Evolutionary conservation across 768 basidiomycete genomes (phyloP), one percentile per base, ranked within the genome.

Genomic region (Leccinum uliginosum): DNA sequence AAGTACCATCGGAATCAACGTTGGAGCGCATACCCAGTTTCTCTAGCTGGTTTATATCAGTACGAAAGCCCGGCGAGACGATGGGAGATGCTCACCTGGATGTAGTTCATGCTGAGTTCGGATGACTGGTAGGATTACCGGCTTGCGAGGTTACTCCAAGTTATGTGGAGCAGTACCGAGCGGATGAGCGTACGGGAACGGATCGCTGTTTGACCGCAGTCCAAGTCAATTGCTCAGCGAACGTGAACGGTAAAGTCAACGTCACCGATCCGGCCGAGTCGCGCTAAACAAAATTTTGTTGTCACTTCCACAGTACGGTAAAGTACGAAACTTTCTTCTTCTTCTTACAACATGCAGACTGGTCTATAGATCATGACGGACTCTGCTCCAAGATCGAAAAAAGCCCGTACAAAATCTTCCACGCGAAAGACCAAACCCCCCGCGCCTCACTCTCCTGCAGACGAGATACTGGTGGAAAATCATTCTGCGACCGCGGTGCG

Each of bases 31-130:
- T 63, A 71, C 91, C 94, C 62, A 97, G 78, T 76, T 96, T 97
- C 78, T 97, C 94, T 51, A 97, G 78, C 87, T 93, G 62, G 15
- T 61, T n/a, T 2, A 24, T 45, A 45, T 70, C 29, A 62, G 59
- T 23, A 53, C 17, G 15, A 34, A 43, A 14, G 53, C 12, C 12
- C 4, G 43, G 49, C 43, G 26, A 23, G 26, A 50, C 40, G 34
- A 58, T 29, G 19, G 19, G 7, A 12, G 19, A 23, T 38, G 58
- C 72, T 65, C 30, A 85, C 80, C 70, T 83, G 82, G 56, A 84
- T 82, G 70, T 84, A 84, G 63, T 83, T 83, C 80, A 82, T 82
- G 57, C 50, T 53, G 57, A 48, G 54, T 56, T 15, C 12, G 38
- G 48, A 14, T 35, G 23, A 38, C 50, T 15, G 26, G 45, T 6